A percentile compares a stretch with the other conserved stretches of the same genome.
Conservation (phyloP, 2,329 filamentous ascomycete genomes). For the Madurella mycetomatis region DNA sequence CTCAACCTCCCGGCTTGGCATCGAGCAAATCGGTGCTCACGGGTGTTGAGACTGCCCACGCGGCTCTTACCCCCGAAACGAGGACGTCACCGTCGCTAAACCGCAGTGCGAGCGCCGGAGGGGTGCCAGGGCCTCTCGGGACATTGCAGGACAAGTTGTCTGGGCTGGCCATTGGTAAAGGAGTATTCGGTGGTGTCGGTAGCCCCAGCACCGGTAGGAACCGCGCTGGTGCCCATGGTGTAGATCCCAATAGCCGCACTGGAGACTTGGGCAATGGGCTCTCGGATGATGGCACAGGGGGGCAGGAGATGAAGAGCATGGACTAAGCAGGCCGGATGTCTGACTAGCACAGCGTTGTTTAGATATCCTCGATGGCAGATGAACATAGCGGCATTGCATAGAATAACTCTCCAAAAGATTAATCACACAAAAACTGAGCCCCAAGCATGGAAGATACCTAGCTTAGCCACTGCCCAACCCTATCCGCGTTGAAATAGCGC, state of each 20-base stretch:
- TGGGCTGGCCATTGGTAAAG: conserved; percentile 46
- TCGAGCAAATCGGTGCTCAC: conserved; percentile 52
- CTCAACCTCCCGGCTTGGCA: conserved; percentile 37
- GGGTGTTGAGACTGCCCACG: conserved; percentile 55
- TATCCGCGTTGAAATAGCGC: too few species aligned
- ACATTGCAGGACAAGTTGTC: conserved; percentile 46
- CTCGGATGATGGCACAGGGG: conserved; percentile 12
- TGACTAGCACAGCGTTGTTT: too few species aligned
- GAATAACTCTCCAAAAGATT: too few species aligned
- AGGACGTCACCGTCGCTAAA: conserved; percentile 35
- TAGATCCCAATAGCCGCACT: neutral
- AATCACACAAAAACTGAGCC: too few species aligned
- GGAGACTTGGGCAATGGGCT: neutral
- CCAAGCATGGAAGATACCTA: too few species aligned
- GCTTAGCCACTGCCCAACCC: too few species aligned
- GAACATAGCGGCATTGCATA: too few species aligned
- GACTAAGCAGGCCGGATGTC: neutral
- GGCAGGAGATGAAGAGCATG: conserved; percentile 27
- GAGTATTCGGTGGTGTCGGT: conserved; percentile 24
- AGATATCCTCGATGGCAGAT: too few species aligned
- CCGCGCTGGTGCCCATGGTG: conserved; percentile 5
- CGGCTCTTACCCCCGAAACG: conserved; percentile 42
- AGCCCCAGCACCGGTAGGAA: conserved; percentile 13
- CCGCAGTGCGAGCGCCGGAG: conserved; percentile 44
- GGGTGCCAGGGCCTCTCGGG: conserved; percentile 39